Percentiles rank a stretch among this genome's conserved stretches.
Evolutionary conservation across 2,329 filamentous ascomycete species (phyloP).

Genomic region (Diaporthe vaccinii): DNA sequence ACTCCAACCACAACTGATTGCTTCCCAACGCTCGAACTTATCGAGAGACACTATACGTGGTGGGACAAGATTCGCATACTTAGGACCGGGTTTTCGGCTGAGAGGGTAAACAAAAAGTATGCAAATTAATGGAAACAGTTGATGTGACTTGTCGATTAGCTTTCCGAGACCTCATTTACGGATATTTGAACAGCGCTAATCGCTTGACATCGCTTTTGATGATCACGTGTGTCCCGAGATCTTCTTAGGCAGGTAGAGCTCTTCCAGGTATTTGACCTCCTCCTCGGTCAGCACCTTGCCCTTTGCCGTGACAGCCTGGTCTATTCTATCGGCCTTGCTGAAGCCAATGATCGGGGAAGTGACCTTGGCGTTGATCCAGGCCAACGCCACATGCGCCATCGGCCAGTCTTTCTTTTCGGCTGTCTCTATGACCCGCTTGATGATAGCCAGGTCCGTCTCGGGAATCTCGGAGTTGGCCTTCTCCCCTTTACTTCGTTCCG

Average conservation of each 20-base stretch:
- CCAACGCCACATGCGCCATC: conserved; percentile 75
- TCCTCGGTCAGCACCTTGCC: conserved; percentile 66
- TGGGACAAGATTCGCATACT: too few species aligned
- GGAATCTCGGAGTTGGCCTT: conserved; percentile 50
- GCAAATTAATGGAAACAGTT: too few species aligned
- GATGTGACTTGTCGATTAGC: background rate
- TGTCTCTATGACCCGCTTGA: conserved; percentile 47
- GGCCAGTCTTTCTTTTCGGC: conserved; percentile 53
- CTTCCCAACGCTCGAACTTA: background rate
- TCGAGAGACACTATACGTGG: background rate
- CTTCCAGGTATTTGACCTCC: conserved; percentile 73
- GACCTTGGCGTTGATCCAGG: conserved; percentile 70
- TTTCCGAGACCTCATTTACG: background rate
- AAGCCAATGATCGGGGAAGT: conserved; percentile 73
- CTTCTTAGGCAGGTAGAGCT: conserved; percentile 69
- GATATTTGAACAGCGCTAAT: background rate
- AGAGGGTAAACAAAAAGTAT: too few species aligned
- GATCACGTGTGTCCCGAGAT: conserved; percentile 53
- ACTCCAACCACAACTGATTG: background rate
- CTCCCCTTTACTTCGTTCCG: conserved; percentile 50
- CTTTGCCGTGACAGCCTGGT: conserved; percentile 67
- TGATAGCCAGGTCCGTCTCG: conserved; percentile 51
- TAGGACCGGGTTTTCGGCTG: too few species aligned
- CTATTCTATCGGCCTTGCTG: conserved; percentile 69
- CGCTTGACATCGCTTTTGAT: background rate